These are phyloP conservation scores for Schizochytrium sp. DNA, from an alignment of 108 stramenopile genomes.

Conservation along the genomic window DNA sequence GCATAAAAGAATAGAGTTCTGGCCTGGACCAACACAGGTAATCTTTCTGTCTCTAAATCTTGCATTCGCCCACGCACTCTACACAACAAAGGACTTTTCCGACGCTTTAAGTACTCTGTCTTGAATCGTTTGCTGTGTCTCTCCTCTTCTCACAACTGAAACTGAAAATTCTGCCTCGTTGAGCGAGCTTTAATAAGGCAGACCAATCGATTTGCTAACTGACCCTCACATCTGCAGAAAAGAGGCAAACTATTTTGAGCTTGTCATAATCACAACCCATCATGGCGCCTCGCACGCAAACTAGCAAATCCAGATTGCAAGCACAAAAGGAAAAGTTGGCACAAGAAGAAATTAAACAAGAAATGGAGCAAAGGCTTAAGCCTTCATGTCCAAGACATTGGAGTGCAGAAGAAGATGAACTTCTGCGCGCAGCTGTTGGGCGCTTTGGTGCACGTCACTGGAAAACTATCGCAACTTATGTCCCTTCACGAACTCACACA, in stretches of 20 bases:
- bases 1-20: no score
- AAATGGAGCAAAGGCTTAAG: constrained; percentile 31
- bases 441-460: constrained; percentile 28
- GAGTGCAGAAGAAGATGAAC: constrained; percentile 64
- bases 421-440: constrained; percentile 51
- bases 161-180: no score
- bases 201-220: no score
- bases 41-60: no score
- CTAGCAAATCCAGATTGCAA: not conserved
- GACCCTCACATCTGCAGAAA: not conserved
- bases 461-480: constrained; percentile 42
- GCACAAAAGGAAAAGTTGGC: not conserved
- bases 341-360: not conserved
- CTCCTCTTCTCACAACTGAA: no score
- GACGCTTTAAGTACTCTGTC: no score
- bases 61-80: no score
- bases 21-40: no score
- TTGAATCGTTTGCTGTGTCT: no score
- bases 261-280: not conserved
- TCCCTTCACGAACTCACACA: constrained; percentile 69
- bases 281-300: constrained; percentile 25
- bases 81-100: no score
- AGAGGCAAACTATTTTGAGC: not conserved
- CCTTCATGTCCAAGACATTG: constrained; percentile 54
- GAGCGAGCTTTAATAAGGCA: no score